phyloP scores from a whole-genome alignment of 306 rosid species.

The Urtica urens region DNA sequence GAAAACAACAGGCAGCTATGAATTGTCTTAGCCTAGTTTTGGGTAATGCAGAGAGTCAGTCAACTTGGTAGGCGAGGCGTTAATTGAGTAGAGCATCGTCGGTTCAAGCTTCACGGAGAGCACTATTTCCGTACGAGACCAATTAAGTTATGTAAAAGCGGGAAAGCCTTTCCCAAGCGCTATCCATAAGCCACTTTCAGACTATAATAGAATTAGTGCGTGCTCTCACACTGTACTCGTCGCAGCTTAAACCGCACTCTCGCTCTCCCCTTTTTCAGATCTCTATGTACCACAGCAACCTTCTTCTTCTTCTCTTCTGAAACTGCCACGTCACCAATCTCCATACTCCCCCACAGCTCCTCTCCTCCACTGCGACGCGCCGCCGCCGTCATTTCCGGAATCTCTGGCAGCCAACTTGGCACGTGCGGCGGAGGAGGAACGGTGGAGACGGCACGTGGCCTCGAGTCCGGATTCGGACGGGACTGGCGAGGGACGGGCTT shows the following conservation, averaged over 20 bases:
- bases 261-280: conserved; percentile 20
- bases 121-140: too few species aligned
- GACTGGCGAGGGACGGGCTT: conserved; percentile 27
- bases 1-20: too few species aligned
- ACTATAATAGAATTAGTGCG: too few species aligned
- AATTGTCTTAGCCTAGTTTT: too few species aligned
- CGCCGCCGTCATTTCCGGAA: conserved; percentile 25
- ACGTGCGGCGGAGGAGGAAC: conserved; percentile 23
- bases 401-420: conserved; percentile 62
- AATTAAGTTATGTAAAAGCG: too few species aligned
- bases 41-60: too few species aligned
- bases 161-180: too few species aligned
- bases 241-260: conserved; percentile 43
- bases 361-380: conserved; percentile 31
- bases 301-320: conserved; percentile 5
- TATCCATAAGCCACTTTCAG: too few species aligned
- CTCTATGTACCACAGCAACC: conserved; percentile 13
- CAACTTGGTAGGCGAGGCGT: too few species aligned
- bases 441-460: not conserved
- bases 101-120: too few species aligned
- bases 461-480: not conserved
- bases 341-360: conserved; percentile 49
- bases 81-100: too few species aligned
- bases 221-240: too few species aligned
- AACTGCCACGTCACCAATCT: not conserved